Evolutionary conservation across 2,329 filamentous ascomycete genomes (phyloP).

Genomic region (Fusarium subtropicale): DNA sequence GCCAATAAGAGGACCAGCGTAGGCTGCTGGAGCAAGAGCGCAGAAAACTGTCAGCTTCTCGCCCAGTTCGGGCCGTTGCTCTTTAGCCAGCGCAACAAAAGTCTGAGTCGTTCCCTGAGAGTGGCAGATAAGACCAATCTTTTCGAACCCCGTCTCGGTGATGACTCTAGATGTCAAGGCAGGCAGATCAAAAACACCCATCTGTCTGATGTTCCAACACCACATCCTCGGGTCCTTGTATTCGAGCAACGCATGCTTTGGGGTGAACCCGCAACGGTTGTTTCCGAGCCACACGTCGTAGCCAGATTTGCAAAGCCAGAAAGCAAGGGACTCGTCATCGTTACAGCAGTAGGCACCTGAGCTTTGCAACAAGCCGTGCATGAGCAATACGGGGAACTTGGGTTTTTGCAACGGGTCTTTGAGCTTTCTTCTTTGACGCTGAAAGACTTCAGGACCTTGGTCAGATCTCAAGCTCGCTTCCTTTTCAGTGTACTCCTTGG

Average conservation of each 20-base stretch:
- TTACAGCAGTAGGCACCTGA: slow-evolving; percentile 90
- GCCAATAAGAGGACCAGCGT: slow-evolving; percentile 85
- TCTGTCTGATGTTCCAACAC: slow-evolving; percentile 95
- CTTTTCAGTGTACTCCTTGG: slow-evolving; percentile 73
- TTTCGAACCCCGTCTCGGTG: slow-evolving; percentile 82
- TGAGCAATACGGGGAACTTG: slow-evolving; percentile 85
- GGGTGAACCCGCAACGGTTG: slow-evolving; percentile 87
- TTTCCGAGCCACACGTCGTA: slow-evolving; percentile 98
- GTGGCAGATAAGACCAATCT: slow-evolving; percentile 85
- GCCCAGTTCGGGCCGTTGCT: slow-evolving; percentile 87
- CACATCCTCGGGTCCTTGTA: slow-evolving; percentile 90
- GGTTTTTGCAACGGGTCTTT: slow-evolving; percentile 55
- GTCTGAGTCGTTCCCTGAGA: slow-evolving; percentile 93
- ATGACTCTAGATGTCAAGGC: slow-evolving; percentile 84
- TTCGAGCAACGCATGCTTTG: slow-evolving; percentile 77
- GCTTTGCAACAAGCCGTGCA: slow-evolving; percentile 90
- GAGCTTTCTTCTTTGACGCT: slow-evolving; percentile 52
- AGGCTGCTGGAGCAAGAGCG: slow-evolving; percentile 88
- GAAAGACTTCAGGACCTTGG: slow-evolving; percentile 71
- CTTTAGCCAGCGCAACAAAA: slow-evolving; percentile 87
- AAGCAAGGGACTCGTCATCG: slow-evolving; percentile 89
- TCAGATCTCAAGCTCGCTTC: slow-evolving; percentile 63
- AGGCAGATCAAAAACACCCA: slow-evolving; percentile 89
- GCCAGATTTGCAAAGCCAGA: slow-evolving; percentile 90
- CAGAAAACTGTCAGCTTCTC: slow-evolving; percentile 89